A percentile compares a stretch with the other conserved stretches of the same genome.
Conservation (phyloP, 768 basidiomycete genomes). For the Pisolithus sp. region DNA sequence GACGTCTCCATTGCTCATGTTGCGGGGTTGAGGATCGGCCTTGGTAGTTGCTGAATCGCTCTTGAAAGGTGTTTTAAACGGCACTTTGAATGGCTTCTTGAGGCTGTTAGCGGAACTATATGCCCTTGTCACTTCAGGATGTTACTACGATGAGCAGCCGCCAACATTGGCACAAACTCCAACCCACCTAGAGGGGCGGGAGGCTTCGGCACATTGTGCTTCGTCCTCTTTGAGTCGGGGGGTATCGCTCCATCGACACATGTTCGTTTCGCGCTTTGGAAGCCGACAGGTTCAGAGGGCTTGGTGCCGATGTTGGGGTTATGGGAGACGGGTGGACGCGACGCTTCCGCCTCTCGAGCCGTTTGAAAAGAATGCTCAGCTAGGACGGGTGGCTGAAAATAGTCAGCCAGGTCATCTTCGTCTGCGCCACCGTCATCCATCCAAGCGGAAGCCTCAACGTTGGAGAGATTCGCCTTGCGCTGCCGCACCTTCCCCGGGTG, state of each 20-base stretch:
- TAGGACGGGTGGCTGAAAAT: neutral
- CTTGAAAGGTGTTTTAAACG: slow-evolving; percentile 34
- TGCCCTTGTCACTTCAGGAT: slow-evolving; percentile 39
- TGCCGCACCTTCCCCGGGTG: slow-evolving; percentile 59
- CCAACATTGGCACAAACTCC: neutral
- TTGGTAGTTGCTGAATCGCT: slow-evolving; percentile 11
- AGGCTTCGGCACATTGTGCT: slow-evolving; percentile 15
- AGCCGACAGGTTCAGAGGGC: slow-evolving; percentile 6
- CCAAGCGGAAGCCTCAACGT: slow-evolving; percentile 23
- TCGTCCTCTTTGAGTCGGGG: slow-evolving; percentile 18
- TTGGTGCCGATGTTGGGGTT: neutral
- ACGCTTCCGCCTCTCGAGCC: neutral
- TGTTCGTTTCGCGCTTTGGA: slow-evolving; percentile 14
- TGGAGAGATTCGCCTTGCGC: slow-evolving; percentile 45
- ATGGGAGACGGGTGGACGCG: neutral
- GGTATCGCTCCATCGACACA: slow-evolving; percentile 3
- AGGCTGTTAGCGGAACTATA: slow-evolving; percentile 35
- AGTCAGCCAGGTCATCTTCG: slow-evolving; percentile 11
- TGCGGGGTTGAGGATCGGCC: neutral
- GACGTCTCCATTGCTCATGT: neutral
- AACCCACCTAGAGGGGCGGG: slow-evolving; percentile 16
- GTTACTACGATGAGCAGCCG: neutral
- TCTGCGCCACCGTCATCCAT: slow-evolving; percentile 21
- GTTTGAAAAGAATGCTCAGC: neutral
- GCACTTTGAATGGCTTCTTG: slow-evolving; percentile 46